Percentiles rank a stretch among this genome's conserved stretches.
These are phyloP conservation scores for Fusarium nodosum DNA, from an alignment of 2,329 filamentous ascomycete genomes.

Conservation along the genomic window DNA sequence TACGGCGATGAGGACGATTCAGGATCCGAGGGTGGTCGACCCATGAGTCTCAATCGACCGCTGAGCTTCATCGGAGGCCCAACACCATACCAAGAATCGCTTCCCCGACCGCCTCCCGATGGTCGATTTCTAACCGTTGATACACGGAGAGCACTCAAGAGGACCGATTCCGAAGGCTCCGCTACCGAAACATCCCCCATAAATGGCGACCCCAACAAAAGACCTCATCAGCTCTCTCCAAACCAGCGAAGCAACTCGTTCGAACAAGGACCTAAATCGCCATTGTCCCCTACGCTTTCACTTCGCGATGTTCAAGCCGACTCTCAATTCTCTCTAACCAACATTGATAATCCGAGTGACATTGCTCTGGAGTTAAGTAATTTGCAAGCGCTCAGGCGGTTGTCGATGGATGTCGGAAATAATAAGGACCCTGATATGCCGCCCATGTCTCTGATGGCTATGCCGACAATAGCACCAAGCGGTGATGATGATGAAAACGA, in stretches of 20 bases:
- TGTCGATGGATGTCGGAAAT: slow-evolving; percentile 94
- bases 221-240: slow-evolving; percentile 60
- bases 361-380: slow-evolving; percentile 95
- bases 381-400: slow-evolving; percentile 86
- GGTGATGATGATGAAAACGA: slow-evolving; percentile 87
- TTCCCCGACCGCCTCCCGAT: slow-evolving; percentile 54
- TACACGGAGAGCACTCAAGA: slow-evolving; percentile 58
- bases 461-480: slow-evolving; percentile 79
- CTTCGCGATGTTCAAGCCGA: slow-evolving; percentile 69
- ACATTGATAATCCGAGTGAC: slow-evolving; percentile 89
- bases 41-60: slow-evolving; percentile 76
- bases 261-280: slow-evolving; percentile 59
- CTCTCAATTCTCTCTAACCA: slow-evolving; percentile 82
- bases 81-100: slow-evolving; percentile 66
- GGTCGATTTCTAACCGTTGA: slow-evolving; percentile 55
- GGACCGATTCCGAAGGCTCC: slow-evolving; percentile 63
- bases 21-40: slow-evolving; percentile 69
- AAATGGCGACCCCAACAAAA: slow-evolving; percentile 55
- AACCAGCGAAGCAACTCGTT: slow-evolving; percentile 59
- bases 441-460: slow-evolving; percentile 74
- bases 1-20: slow-evolving; percentile 83
- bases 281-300: slow-evolving; percentile 66
- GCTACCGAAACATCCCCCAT: slow-evolving; percentile 48
- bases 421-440: slow-evolving; percentile 80
- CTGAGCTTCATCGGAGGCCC: slow-evolving; percentile 76